Evolutionary conservation across 2,329 filamentous ascomycete species (phyloP).

Genomic region (Periglandula ipomoeae): DNA sequence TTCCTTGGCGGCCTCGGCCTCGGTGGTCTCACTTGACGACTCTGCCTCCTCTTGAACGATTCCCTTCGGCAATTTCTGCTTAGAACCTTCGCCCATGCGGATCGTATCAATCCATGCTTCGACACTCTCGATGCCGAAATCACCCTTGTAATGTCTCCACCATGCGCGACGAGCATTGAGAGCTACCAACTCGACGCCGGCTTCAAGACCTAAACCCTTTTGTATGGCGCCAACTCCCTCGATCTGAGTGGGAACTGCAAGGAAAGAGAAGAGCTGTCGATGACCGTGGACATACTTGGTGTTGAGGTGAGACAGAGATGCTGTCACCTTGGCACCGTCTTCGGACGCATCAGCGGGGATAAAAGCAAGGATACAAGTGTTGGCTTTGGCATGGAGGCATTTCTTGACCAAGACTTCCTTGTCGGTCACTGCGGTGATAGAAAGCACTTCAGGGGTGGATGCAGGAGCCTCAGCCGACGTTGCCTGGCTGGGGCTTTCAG

Average conservation of each 20-base stretch:
- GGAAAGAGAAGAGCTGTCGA: conserved; percentile 73
- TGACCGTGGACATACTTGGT: conserved; percentile 62
- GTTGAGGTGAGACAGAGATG: conserved; percentile 61
- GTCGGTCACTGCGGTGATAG: conserved; percentile 57
- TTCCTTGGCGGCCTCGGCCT: conserved; percentile 12
- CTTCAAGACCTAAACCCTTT: conserved; percentile 46
- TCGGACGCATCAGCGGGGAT: conserved; percentile 45
- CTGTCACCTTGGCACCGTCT: conserved; percentile 47
- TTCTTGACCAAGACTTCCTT: conserved; percentile 55
- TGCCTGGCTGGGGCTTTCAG: conserved; percentile 28
- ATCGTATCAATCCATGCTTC: conserved; percentile 89
- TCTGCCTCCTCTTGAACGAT: conserved; percentile 29
- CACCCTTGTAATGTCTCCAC: conserved; percentile 66
- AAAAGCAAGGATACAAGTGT: conserved; percentile 75
- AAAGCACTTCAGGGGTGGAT: conserved; percentile 34
- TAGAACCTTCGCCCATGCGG: conserved; percentile 76
- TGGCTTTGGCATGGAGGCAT: conserved; percentile 67
- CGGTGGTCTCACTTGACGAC: conserved; percentile 13
- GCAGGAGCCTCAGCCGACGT: conserved; percentile 10
- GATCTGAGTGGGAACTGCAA: conserved; percentile 53
- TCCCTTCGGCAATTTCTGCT: conserved; percentile 61
- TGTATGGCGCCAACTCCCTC: conserved; percentile 32
- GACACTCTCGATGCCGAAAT: conserved; percentile 52
- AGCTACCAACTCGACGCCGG: conserved; percentile 64
- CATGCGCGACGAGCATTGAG: conserved; percentile 78